These are phyloP conservation scores for Aspergillus brunneoviolaceus DNA, from an alignment of 2,329 filamentous ascomycete species.

Conservation along the genomic window DNA sequence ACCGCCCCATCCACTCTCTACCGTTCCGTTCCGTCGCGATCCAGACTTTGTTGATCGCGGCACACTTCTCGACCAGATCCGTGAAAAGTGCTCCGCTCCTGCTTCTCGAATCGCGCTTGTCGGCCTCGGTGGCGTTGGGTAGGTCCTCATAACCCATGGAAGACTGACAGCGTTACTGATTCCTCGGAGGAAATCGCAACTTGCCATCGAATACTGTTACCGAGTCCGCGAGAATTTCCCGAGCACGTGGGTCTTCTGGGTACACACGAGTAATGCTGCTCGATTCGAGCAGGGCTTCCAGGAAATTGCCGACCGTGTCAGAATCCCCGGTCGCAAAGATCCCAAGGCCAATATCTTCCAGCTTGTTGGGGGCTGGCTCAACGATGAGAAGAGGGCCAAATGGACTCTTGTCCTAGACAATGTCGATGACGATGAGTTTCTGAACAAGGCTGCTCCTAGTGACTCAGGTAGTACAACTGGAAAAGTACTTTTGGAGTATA, in stretches of 20 bases:
- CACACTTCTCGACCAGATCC: conserved; percentile 24
- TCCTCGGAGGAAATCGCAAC: conserved; percentile 36
- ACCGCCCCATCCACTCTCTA: conserved; percentile 17
- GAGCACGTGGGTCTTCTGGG: conserved; percentile 40
- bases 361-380: conserved; percentile 25
- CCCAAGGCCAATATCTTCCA: conserved; percentile 33
- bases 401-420: conserved; percentile 30
- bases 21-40: conserved; percentile 21
- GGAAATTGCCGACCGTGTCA: conserved; percentile 34
- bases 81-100: conserved; percentile 17
- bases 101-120: conserved; percentile 18
- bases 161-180: conserved; percentile 3
- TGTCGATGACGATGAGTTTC: conserved; percentile 22
- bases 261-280: conserved; percentile 34
- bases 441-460: no score
- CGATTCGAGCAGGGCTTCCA: conserved; percentile 38
- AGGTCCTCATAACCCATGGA: neutral
- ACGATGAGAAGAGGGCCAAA: conserved; percentile 16
- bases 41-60: conserved; percentile 22
- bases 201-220: conserved; percentile 42
- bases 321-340: conserved; percentile 32
- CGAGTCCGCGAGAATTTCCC: conserved; percentile 23
- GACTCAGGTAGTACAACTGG: neutral
- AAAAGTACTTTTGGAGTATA: conserved; percentile 13
- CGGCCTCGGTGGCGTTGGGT: conserved; percentile 20